These are phyloP conservation scores for Cladochytrium replicatum DNA, from an alignment of 192 early-diverging fungal genomes.

Conservation along the genomic window DNA sequence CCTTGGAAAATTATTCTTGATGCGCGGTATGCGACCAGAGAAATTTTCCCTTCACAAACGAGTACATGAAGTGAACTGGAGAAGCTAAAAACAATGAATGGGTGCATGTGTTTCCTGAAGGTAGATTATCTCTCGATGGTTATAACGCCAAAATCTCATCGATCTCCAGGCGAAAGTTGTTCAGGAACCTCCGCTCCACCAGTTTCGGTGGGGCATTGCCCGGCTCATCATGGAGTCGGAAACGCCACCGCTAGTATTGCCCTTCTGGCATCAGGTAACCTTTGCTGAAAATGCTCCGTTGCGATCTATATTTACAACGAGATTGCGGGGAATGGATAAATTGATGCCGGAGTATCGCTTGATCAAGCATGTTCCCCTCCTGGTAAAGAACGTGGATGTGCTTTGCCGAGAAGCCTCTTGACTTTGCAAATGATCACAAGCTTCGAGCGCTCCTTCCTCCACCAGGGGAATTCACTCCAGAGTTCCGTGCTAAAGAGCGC, in stretches of 20 bases:
- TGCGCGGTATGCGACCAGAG: too few species aligned
- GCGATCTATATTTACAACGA: too few species aligned
- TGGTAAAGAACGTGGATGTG: too few species aligned
- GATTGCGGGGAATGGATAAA: too few species aligned
- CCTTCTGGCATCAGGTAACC: slow-evolving; percentile 61
- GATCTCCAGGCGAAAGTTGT: slow-evolving; percentile 7
- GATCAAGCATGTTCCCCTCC: too few species aligned
- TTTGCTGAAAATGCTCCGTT: too few species aligned
- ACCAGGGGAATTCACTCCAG: too few species aligned
- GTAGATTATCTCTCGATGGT: slow-evolving; percentile 50
- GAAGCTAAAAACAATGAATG: slow-evolving; percentile 58
- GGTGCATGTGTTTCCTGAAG: slow-evolving; percentile 86
- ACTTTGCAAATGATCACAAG: too few species aligned
- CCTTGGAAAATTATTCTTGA: slow-evolving; percentile 15
- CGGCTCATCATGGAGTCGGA: slow-evolving; percentile 74
- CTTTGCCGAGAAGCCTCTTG: too few species aligned
- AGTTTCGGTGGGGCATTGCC: slow-evolving; percentile 82
- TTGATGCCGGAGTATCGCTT: too few species aligned
- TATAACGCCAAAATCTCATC: background rate
- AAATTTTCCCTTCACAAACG: background rate
- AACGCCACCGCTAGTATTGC: slow-evolving; percentile 56
- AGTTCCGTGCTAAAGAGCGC: too few species aligned
- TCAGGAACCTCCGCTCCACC: slow-evolving; percentile 31
- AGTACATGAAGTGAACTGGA: slow-evolving; percentile 22
- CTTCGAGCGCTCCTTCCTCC: too few species aligned